phyloP scores from a whole-genome alignment of 768 basidiomycete species.

The Pisolithus orientalis region DNA sequence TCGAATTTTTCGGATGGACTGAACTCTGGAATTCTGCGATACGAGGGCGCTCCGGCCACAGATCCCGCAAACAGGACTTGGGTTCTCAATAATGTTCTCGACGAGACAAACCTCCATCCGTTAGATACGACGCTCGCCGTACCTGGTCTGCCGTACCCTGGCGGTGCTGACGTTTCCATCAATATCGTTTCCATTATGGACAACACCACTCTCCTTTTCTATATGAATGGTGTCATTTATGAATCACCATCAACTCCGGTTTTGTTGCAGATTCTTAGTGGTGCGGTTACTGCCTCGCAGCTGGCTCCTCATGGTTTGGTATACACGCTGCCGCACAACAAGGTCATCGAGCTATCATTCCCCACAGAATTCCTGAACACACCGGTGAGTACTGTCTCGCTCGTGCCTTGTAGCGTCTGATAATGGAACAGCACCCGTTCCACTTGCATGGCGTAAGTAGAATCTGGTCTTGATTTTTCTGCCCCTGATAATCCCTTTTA shows the following conservation, averaged over 20 bases:
- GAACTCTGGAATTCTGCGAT: constrained; percentile 42
- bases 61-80: constrained; percentile 28
- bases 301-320: constrained; percentile 38
- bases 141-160: constrained; percentile 33
- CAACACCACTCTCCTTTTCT: constrained; percentile 17
- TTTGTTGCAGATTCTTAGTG: constrained; percentile 41
- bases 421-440: constrained; percentile 31
- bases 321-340: constrained; percentile 38
- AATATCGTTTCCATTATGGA: constrained; percentile 31
- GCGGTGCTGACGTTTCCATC: constrained; percentile 36
- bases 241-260: constrained; percentile 36
- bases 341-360: constrained; percentile 38
- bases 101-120: constrained; percentile 34
- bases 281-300: constrained; percentile 26
- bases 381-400: constrained; percentile 25
- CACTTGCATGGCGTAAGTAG: constrained; percentile 42
- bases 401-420: neutral
- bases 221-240: constrained; percentile 32
- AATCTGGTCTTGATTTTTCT: neutral
- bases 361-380: constrained; percentile 11
- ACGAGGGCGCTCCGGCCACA: constrained; percentile 30
- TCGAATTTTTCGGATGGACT: constrained; percentile 27
- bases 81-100: constrained; percentile 16
- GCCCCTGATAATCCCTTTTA: constrained; percentile 7
- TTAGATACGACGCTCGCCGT: constrained; percentile 14